These are phyloP conservation scores for Sideroxylon spinosum DNA, from an alignment of 179 eudicot genomes.

Conservation along the genomic window DNA sequence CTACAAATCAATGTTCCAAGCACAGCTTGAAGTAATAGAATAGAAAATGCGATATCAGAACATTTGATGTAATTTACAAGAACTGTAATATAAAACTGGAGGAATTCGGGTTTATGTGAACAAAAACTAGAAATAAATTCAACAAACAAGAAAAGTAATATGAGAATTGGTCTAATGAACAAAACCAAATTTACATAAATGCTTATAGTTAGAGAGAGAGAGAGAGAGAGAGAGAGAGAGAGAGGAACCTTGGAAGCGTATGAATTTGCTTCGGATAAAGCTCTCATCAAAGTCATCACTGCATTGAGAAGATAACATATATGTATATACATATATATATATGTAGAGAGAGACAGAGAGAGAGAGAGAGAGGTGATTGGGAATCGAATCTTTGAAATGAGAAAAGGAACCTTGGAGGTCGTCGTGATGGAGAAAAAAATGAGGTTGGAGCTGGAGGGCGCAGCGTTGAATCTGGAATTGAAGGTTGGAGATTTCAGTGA, in stretches of 20 bases:
- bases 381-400: background rate
- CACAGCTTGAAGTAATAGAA: too few relatives aligned
- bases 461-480: background rate
- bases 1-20: too few relatives aligned
- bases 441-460: background rate
- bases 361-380: background rate
- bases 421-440: background rate
- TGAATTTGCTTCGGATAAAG: conserved; percentile 15
- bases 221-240: background rate
- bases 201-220: background rate
- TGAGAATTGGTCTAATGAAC: too few relatives aligned
- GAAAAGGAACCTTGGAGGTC: background rate
- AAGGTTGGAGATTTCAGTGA: conserved; percentile 4
- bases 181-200: background rate
- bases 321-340: too few relatives aligned
- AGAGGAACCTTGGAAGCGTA: conserved; percentile 5
- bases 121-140: too few relatives aligned
- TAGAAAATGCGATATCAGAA: background rate
- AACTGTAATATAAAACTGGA: too few relatives aligned
- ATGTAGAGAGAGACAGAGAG: background rate
- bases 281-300: conserved; percentile 3
- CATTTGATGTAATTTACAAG: too few relatives aligned
- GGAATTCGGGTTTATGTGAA: too few relatives aligned
- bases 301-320: background rate
- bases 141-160: too few relatives aligned